Evolutionary conservation across 257 asterid genomes (phyloP), one percentile per base, ranked within the genome.

Genomic region (Primulina eburnea): DNA sequence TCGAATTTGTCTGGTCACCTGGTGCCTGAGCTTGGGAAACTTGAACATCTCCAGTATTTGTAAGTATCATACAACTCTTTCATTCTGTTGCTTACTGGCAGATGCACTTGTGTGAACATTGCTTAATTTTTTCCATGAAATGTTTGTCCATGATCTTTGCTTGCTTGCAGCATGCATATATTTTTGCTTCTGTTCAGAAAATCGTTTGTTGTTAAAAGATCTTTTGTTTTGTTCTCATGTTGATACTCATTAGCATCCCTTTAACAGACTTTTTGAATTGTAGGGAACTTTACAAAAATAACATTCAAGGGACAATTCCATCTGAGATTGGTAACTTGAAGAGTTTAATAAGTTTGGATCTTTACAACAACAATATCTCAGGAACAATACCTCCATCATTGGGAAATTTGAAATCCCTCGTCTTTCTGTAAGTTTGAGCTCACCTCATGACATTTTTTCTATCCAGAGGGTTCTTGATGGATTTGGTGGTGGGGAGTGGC

Each of bases 281-380:
- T 85, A 90, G 97, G 75, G 97, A 90, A 84, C 95, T 90, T 70
- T 90, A 90, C 88, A 86, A 84, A 79, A 90, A 90, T 68, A 86
- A 87, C 71, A 81, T 90, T 75, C 84, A 84, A 67, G 96, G 95
- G 63, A 50, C 72, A 35, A 90, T 90, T 71, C 96, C 96, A 18
- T 63, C 71, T 28, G 96, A 87, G 80, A 84, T 90, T 21, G 92
- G 92, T 40, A 80, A 83, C 75, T 83, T 90, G 86, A 90, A 86
- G 86, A 87, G 81, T 78, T 80, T 90, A 62, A 84, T 86, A 64
- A 87, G 95, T 78, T 81, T 90, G 95, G 95, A 90, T 77, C 83
- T 90, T 40, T 90, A 90, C 83, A 84, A 82, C 88, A 90, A 90
- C 76, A 90, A 90, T 61, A 74, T 90, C 64, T 80, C 95, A 3